Base-by-base conservation (phyloP, 2,329 filamentous ascomycete genomes). In the Apiospora saccharicola region DNA sequence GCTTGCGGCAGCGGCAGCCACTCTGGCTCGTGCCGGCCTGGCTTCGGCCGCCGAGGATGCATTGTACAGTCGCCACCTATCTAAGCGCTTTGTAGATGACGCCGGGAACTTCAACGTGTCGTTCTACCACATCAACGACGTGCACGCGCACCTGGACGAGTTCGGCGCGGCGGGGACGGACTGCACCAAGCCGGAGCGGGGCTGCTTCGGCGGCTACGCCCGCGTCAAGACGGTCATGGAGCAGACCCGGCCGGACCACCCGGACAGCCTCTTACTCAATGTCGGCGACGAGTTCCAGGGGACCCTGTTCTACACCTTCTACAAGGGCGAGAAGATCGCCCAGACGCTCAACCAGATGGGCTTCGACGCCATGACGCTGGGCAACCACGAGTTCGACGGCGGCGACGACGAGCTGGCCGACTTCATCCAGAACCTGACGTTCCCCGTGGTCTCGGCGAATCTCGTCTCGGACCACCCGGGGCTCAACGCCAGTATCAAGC, bases 251-350 rank as follows among this genome's bases (percentile, higher is more conserved):
- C 85, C 87, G 6, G 83, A 85, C 43, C 84, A 90, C 77, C 86
- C 88, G n/a, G 88, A 91, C 77, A 89, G 88, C 71, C 83, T 92
- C 22, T 88, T 89, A 82, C 82, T 92, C 67, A 91, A 92, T 71
- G 89, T 88, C 2, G 91, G 91, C n/a, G 91, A 92, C 75, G 91
- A 92, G 78, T 92, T 92, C 78, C 89, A 92, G 76, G 90, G 91
- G 71, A 92, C 91, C 0, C 84, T 92, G 10, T 92, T 91, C 83
- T 92, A 91, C 82, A 87, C 86, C 4, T 92, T 88, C 79, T 92
- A 92, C 77, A 87, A 88, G 22, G 89, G 90, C 34, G 89, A 91
- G 82, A 92, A 92, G 85, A 92, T 92, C 74, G 89, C 90, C 68
- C 87, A 91, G 76, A 90, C 88, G 0, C 81, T 92, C 73, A 93